Base-by-base conservation (phyloP, 129 eudicot species). In the Apium graveolens region DNA sequence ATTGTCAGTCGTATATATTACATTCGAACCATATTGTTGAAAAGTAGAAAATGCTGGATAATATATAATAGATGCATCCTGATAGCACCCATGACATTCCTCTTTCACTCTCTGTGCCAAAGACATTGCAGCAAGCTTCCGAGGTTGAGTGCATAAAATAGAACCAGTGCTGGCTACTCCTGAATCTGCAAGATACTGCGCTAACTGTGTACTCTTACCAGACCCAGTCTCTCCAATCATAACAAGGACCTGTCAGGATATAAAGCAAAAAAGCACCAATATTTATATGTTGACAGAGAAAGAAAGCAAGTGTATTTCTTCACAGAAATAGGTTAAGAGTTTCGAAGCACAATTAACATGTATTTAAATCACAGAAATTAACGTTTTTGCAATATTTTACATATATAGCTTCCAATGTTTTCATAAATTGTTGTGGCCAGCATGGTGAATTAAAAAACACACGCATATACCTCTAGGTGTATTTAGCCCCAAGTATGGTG, bases 191-290 rank as follows among this genome's bases (percentile, higher is more conserved):
- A 95, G 97, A 79, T 88, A 95, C 91, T 95, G 98, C 84, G 87
- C 94, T 85, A 95, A 79, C 80, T 95, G 98, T 48, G 98, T 95
- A 83, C 98, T 95, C 82, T 95, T 95, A 8, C 98, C 98, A 0
- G 98, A 95, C 73, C 98, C 98, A 18, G 98, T 95, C 82, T 95
- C 98, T 38, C 98, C 97, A 11, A 83, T 85, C 81, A 95, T 80
- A 39, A 95, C 98, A 82, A 86, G 86, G 38, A 91, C 84, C 98
- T 94, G 92, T 65, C 71, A 78, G 49, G 7, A 78, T 20, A 34
- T 44, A 77, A 73, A 80, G 41, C 11, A 31, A 73, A 38, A 80
- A 46, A 34, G 55, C 37, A 37, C 27, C 14, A 38, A 0, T 37
- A 68, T 24, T 29, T 24, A 14, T n/a, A 41, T 41, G 27, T 24